Percentiles rank a stretch among this genome's conserved stretches.
Evolutionary conservation across 441 rosid species (phyloP).

Genomic region (Jatropha podagrica): DNA sequence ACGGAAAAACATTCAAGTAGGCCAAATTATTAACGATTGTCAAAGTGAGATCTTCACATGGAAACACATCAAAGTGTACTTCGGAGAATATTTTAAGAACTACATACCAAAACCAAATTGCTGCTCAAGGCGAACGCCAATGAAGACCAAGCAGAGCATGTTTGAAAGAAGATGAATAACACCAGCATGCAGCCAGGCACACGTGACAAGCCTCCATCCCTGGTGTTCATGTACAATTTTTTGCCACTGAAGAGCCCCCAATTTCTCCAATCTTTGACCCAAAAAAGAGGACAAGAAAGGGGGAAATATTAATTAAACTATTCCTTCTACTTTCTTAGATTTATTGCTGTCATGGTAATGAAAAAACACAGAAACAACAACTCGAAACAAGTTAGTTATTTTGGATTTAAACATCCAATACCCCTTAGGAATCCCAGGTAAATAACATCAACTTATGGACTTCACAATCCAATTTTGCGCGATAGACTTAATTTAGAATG

Average conservation of each 20-base stretch:
- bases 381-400: background rate
- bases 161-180: constrained; percentile 73
- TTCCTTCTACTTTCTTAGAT: background rate
- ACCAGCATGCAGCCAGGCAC: constrained; percentile 91
- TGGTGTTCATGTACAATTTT: constrained; percentile 59
- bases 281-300: background rate
- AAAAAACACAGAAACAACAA: background rate
- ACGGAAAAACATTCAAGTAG: background rate
- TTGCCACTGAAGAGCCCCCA: constrained; percentile 80
- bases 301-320: background rate
- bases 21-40: background rate
- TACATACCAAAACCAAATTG: constrained; percentile 84
- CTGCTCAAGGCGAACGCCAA: constrained; percentile 85
- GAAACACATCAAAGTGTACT: background rate
- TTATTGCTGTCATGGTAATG: background rate
- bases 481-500: background rate
- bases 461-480: background rate
- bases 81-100: background rate
- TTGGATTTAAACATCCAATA: background rate
- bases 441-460: background rate
- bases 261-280: constrained; percentile 50
- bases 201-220: constrained; percentile 81
- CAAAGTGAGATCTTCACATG: background rate
- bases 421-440: background rate
- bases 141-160: constrained; percentile 66